Evolutionary conservation across 2,329 filamentous ascomycete genomes (phyloP), one percentile per base, ranked within the genome.

Genomic region (Phialophora chinensis): DNA sequence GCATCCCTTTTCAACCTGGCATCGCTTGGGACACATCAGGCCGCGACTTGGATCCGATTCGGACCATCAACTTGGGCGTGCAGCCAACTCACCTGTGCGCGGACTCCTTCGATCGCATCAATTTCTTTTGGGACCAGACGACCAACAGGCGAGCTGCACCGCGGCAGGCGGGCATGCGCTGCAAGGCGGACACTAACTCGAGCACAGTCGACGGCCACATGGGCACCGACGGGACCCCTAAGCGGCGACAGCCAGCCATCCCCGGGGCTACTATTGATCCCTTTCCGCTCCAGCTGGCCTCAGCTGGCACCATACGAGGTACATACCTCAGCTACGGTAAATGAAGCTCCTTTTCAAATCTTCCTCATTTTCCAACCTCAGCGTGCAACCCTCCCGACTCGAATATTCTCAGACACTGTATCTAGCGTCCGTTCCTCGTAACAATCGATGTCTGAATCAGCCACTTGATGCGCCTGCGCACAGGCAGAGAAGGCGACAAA

Each of bases 401-500:
- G 10, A 27, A 29, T 14, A 7, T 52, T 14, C 3, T 31, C 31
- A 31, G 31, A 31, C 8, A 10, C 8, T 8, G 7, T 10, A 8
- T 2, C 8, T 31, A n/a, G 20, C 12, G 10, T 12, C 27, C 6
- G 49, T 52, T n/a, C n/a, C 49, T 27, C 11, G 49, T 23, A 29
- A 20, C 23, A 14, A 5, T 4, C 0, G 4, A 17, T 52, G 11
- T 52, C 49, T 29, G 35, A 47, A 31, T 29, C 52, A 62, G 50
- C 52, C 35, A 33, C 50, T 25, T n/a, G 11, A 29, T 8, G 11
- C 53, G 7, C 53, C 23, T 20, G 27, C 33, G 52, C 27, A 23
- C 29, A 33, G 25, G 27, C 20, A 23, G 20, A 44, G 60, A 56
- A 35, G 50, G 60, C 60, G 52, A 50, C 60, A 62, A 62, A 47